Evolutionary conservation across 2,329 filamentous ascomycete species (phyloP), one percentile per base, ranked within the genome.

Genomic region (Trichoderma hamatum): DNA sequence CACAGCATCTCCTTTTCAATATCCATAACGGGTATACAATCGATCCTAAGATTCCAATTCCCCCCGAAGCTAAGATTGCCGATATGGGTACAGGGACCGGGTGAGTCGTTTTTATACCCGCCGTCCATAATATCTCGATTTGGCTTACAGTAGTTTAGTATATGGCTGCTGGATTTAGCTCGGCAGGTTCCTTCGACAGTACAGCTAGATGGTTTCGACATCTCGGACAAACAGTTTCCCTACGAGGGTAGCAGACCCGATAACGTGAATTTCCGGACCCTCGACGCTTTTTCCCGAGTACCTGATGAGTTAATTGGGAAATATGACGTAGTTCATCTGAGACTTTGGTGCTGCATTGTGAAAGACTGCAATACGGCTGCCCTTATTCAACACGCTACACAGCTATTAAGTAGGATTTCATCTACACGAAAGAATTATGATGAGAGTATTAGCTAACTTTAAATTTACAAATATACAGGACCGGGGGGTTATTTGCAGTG

Each of bases 251-350:
- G 55, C 14, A 32, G 51, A 26, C 69, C 69, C 3, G 9, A 24
- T 16, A 70, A 70, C 19, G 54, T 70, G 1, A 34, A 26, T 34
- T 54, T 65, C 13, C 28, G 39, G 24, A 54, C 36, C 1, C 39
- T 55, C 39, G 52, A 70, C 32, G 36, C 59, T n/a, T 60, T 68
- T 19, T 52, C 51, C 2, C 11, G 59, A 2, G 59, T 61, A 9
- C 60, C 69, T 7, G 58, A 36, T 5, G 24, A 68, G 16, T 43
- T 59, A 14, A 9, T 55, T 7, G 59, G 36, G 3, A 60, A 55
- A 49, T 70, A 68, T 36, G 69, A 70, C 21, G 43, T 70, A 13
- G 69, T 70, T 36, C 69, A 70, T 43, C 21, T 70, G 51, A 32
- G 69, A 43, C 39, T 59, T 32, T 68, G 58, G 21, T 21, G 39